Evolutionary conservation across 2,329 filamentous ascomycete species (phyloP).

Genomic region (Zarea fungicola): DNA sequence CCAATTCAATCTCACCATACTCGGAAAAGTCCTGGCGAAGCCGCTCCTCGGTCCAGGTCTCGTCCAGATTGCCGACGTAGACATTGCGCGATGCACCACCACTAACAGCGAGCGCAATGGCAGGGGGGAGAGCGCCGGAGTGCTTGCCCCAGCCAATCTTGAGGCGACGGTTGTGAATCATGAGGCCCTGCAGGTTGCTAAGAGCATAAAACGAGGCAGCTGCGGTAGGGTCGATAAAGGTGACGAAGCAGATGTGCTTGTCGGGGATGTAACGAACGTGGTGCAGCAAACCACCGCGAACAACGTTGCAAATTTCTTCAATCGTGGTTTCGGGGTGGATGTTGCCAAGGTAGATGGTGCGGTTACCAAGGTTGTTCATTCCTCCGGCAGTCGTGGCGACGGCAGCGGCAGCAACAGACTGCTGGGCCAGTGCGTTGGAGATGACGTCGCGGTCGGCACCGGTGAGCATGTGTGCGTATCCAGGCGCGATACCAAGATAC

Average conservation of each 20-base stretch:
- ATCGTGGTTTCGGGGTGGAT: slow-evolving; percentile 99
- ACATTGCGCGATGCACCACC: slow-evolving; percentile 97
- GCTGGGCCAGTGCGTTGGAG: slow-evolving; percentile 91
- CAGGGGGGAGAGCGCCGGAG: slow-evolving; percentile 89
- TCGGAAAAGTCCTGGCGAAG: slow-evolving; percentile 95
- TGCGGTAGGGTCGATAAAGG: slow-evolving; percentile 96
- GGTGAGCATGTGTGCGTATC: slow-evolving; percentile 93
- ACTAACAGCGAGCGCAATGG: slow-evolving; percentile 92
- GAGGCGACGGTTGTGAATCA: slow-evolving; percentile 97
- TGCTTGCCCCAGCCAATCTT: slow-evolving; percentile 99
- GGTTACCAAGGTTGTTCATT: slow-evolving; percentile 94
- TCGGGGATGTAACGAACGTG: slow-evolving; percentile 99
- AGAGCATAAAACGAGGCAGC: slow-evolving; percentile 96
- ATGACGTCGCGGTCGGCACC: slow-evolving; percentile 95
- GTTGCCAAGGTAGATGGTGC: slow-evolving; percentile 96
- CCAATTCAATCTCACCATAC: slow-evolving; percentile 94
- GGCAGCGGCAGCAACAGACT: slow-evolving; percentile 93
- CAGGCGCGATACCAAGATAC: slow-evolving; percentile 93
- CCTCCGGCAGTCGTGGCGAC: slow-evolving; percentile 95
- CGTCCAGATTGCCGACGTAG: slow-evolving; percentile 95
- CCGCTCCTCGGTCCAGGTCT: slow-evolving; percentile 94
- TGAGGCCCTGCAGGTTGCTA: slow-evolving; percentile 93
- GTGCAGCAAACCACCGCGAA: slow-evolving; percentile 88
- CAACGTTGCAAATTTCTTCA: slow-evolving; percentile 99
- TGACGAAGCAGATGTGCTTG: slow-evolving; percentile 99